Percentiles rank a stretch among this genome's conserved stretches.
Conservation (phyloP, 306 rosid genomes). For the Citrullus colocynthis region DNA sequence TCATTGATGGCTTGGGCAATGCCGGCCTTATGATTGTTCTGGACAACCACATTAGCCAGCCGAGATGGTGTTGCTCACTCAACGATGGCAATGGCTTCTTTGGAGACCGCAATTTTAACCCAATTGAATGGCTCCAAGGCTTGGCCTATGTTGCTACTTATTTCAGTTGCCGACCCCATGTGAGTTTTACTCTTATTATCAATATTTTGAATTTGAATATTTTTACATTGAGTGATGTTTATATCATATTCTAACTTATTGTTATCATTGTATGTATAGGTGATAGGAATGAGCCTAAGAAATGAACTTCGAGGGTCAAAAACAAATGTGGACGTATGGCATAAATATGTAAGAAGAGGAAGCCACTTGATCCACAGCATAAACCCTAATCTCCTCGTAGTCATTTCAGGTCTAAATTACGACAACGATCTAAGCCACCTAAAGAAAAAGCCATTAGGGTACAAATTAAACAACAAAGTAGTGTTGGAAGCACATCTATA, state of each 20-base stretch:
- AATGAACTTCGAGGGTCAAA: conserved; percentile 33
- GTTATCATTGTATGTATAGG: not conserved
- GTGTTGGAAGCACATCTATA: conserved; percentile 35
- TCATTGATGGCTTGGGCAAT: conserved; percentile 20
- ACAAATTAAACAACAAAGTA: conserved; percentile 20
- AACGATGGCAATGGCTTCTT: conserved; percentile 49
- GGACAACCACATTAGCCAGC: conserved; percentile 46
- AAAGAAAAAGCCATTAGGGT: conserved; percentile 12
- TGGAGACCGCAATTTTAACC: conserved; percentile 30
- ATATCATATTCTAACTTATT: too few species aligned
- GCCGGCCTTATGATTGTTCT: conserved; percentile 26
- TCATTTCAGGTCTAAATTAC: conserved; percentile 27
- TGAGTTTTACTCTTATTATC: not conserved
- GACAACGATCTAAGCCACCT: conserved; percentile 25
- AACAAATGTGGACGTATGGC: conserved; percentile 26
- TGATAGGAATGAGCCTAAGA: conserved; percentile 30
- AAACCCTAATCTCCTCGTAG: conserved; percentile 17
- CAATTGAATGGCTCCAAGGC: conserved; percentile 39
- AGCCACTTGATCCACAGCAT: conserved; percentile 18
- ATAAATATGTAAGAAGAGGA: conserved; percentile 23
- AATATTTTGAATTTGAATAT: too few species aligned
- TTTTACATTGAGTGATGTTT: too few species aligned
- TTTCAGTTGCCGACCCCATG: conserved; percentile 16
- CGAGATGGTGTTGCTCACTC: conserved; percentile 42
- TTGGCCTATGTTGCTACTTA: conserved; percentile 25